phyloP scores from a whole-genome alignment of 345 rosid species.

The Abelmoschus esculentus region DNA sequence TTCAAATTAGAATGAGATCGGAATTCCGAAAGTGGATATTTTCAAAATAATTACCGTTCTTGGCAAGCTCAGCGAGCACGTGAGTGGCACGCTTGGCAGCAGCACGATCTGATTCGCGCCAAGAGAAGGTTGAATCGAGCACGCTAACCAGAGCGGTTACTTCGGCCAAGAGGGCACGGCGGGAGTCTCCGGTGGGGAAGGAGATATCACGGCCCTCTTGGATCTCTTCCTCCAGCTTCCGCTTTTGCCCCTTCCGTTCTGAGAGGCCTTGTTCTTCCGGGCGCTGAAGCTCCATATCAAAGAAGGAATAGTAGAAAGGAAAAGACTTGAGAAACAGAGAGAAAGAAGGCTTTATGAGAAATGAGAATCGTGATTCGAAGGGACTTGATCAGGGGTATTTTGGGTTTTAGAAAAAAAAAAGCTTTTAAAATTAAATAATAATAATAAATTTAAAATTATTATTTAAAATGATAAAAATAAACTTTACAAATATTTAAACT shows the following conservation, averaged over 20 bases:
- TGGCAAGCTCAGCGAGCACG: constrained; percentile 94
- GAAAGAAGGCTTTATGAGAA: neutral
- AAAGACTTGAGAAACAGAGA: constrained; percentile 15
- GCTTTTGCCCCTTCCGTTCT: constrained; percentile 89
- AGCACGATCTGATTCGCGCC: constrained; percentile 89
- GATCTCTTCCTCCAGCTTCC: constrained; percentile 78
- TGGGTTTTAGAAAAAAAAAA: constrained; percentile 9
- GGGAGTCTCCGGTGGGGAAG: constrained; percentile 47
- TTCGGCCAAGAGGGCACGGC: constrained; percentile 49
- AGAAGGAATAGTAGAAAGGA: neutral
- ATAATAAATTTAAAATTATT: too few relatives aligned
- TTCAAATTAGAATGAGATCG: constrained; percentile 26
- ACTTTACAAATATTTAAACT: too few relatives aligned
- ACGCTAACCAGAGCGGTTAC: constrained; percentile 66
- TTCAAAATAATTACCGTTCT: constrained; percentile 50
- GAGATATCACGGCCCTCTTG: constrained; percentile 56
- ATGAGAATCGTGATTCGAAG: constrained; percentile 4
- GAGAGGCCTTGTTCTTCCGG: constrained; percentile 51
- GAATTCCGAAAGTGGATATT: neutral
- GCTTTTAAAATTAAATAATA: too few relatives aligned
- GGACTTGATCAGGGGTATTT: constrained; percentile 45
- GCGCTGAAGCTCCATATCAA: constrained; percentile 49
- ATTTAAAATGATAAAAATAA: too few relatives aligned
- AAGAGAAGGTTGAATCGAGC: constrained; percentile 67
- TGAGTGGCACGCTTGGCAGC: constrained; percentile 93